These are phyloP conservation scores for Galeopsis tetrahit DNA, from an alignment of 257 asterid species.

Conservation along the genomic window DNA sequence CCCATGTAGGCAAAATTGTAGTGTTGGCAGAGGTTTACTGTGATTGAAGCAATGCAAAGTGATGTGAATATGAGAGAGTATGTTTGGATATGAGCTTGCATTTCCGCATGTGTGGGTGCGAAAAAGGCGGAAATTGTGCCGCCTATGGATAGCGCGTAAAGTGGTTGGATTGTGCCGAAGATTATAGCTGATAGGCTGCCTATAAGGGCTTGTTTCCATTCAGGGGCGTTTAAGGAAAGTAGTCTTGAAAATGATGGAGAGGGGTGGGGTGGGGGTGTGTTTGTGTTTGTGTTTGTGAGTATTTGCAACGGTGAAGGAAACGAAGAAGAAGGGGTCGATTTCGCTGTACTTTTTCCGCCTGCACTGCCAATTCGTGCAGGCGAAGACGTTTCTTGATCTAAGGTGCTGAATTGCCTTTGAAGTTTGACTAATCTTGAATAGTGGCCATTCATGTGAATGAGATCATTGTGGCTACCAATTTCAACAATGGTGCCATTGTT, in stretches of 20 bases:
- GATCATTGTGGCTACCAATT: conserved; percentile 69
- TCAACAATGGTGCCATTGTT: conserved; percentile 60
- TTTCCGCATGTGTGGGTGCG: conserved; percentile 55
- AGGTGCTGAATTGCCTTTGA: conserved; percentile 63
- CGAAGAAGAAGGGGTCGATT: conserved; percentile 60
- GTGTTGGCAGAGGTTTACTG: conserved; percentile 70
- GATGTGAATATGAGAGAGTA: conserved; percentile 54
- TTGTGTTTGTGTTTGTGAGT: too few relatives aligned
- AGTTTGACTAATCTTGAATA: conserved; percentile 66
- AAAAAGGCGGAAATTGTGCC: conserved; percentile 81
- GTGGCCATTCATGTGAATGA: conserved; percentile 60
- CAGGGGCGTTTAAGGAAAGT: conserved; percentile 63
- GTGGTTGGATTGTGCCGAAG: conserved; percentile 81
- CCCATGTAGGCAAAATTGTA: conserved; percentile 85
- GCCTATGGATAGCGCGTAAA: conserved; percentile 79
- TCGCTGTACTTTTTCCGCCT: conserved; percentile 53
- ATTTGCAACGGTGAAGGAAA: conserved; percentile 53
- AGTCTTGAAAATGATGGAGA: conserved; percentile 59
- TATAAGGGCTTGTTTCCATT: conserved; percentile 71
- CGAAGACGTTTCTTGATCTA: conserved; percentile 65
- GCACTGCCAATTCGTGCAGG: conserved; percentile 52
- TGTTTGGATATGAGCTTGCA: conserved; percentile 58
- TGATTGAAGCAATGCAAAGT: conserved; percentile 62
- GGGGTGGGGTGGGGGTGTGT: conserved; percentile 40
- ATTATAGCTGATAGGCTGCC: conserved; percentile 67